Conservation (phyloP, 345 rosid species). For the Dovyalis caffra region DNA sequence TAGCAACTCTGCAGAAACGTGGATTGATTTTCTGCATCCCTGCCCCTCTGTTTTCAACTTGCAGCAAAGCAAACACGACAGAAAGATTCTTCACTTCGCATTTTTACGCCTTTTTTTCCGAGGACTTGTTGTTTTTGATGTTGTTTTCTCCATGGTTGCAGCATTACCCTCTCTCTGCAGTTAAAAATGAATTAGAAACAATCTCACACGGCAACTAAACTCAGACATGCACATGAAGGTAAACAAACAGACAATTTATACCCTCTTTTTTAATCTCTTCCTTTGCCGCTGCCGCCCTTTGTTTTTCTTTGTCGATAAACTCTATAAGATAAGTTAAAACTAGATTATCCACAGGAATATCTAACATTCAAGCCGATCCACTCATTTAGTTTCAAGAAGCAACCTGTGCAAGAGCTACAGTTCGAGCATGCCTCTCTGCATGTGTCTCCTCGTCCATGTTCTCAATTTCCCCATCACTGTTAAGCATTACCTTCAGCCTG, state of each 20-base stretch:
- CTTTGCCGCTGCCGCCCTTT: conserved; percentile 38
- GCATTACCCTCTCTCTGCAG: conserved; percentile 28
- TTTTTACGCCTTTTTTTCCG: conserved; percentile 42
- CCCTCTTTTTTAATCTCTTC: conserved; percentile 40
- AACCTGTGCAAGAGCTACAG: conserved; percentile 49
- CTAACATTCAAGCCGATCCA: neutral
- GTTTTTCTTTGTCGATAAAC: conserved; percentile 32
- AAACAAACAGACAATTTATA: neutral
- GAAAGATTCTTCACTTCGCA: conserved; percentile 18
- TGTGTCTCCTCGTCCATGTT: conserved; percentile 66
- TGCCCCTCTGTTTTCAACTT: neutral
- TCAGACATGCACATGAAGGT: neutral
- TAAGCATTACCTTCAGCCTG: conserved; percentile 58
- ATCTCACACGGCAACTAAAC: neutral
- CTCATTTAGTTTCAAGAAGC: conserved; percentile 2
- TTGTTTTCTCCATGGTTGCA: conserved; percentile 22
- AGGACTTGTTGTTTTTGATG: conserved; percentile 15
- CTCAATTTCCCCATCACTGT: conserved; percentile 65
- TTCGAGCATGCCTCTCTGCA: conserved; percentile 51
- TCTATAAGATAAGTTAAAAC: conserved; percentile 23
- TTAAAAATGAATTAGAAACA: conserved; percentile 1
- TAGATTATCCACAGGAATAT: neutral
- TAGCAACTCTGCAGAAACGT: neutral
- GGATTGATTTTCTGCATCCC: neutral
- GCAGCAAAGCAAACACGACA: neutral